These are phyloP conservation scores for Ulota crispa DNA, from an alignment of 225 moss, liverwort and hornwort genomes.

Conservation along the genomic window DNA sequence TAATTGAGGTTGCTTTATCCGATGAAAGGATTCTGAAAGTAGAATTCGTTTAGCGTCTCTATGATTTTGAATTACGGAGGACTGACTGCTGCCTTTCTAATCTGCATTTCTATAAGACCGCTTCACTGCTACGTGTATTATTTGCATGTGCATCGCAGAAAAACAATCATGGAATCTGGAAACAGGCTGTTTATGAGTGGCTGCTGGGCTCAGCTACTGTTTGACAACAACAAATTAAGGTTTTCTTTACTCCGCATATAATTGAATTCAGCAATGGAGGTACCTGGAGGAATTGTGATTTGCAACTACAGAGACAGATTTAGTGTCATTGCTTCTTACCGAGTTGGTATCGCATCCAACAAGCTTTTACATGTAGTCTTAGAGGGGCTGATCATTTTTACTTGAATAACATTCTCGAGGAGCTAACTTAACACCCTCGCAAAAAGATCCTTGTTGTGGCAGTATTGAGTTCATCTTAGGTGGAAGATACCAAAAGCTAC, in stretches of 20 bases:
- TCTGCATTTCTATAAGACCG: neutral
- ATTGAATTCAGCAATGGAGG: neutral
- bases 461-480: neutral
- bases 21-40: constrained; percentile 5
- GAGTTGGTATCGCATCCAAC: neutral
- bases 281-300: neutral
- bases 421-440: neutral
- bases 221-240: neutral
- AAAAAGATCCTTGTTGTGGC: neutral
- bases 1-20: neutral
- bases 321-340: neutral
- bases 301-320: neutral
- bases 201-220: neutral
- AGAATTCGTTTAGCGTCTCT: constrained; percentile 1
- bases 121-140: neutral
- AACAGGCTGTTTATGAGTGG: neutral
- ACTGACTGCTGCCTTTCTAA: neutral
- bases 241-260: neutral
- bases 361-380: neutral
- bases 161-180: neutral
- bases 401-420: neutral
- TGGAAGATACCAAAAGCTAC: neutral
- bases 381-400: neutral
- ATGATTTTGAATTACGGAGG: neutral
- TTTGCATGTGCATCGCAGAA: constrained; percentile 11